A percentile compares a stretch with the other conserved stretches of the same genome.
Evolutionary conservation across 2,329 filamentous ascomycete species (phyloP).

Genomic region (Setomelanomma holmii): DNA sequence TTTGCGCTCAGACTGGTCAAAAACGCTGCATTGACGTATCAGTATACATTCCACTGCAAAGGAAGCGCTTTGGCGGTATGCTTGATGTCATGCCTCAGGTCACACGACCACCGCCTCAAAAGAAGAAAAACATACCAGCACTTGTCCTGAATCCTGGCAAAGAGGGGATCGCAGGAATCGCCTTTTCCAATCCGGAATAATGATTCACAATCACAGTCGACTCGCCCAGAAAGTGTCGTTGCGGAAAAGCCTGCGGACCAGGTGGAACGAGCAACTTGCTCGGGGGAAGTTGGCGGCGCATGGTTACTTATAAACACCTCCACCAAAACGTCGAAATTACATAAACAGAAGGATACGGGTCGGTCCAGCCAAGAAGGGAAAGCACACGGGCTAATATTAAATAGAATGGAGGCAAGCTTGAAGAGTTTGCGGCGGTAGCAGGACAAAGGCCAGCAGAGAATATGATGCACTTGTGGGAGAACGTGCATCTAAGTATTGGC

Average conservation of each 20-base stretch:
- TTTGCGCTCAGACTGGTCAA: constrained; percentile 83
- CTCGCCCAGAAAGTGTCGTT: constrained; percentile 34
- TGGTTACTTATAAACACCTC: constrained; percentile 21
- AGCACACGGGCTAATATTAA: constrained; percentile 16
- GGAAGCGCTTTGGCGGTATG: neutral
- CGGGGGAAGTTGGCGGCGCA: constrained; percentile 45
- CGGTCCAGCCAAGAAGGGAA: constrained; percentile 22
- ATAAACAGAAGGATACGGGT: constrained; percentile 24
- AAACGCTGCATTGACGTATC: constrained; percentile 66
- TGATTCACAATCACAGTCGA: constrained; percentile 43
- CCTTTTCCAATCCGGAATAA: constrained; percentile 42
- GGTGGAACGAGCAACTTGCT: constrained; percentile 43
- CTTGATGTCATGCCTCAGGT: constrained; percentile 1
- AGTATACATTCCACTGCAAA: constrained; percentile 9
- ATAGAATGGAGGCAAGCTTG: constrained; percentile 6
- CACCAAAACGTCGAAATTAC: constrained; percentile 18
- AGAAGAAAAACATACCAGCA: constrained; percentile 43
- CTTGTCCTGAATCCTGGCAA: constrained; percentile 49
- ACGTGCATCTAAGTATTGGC: constrained; percentile 45
- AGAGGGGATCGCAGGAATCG: constrained; percentile 45
- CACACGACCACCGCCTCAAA: constrained; percentile 27
- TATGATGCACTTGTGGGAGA: constrained; percentile 31
- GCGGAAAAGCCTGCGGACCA: constrained; percentile 38
- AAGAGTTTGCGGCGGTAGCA: neutral
- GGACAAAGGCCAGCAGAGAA: constrained; percentile 12